phyloP scores from a whole-genome alignment of 331 rosid genomes.

The Cydonia oblonga region DNA sequence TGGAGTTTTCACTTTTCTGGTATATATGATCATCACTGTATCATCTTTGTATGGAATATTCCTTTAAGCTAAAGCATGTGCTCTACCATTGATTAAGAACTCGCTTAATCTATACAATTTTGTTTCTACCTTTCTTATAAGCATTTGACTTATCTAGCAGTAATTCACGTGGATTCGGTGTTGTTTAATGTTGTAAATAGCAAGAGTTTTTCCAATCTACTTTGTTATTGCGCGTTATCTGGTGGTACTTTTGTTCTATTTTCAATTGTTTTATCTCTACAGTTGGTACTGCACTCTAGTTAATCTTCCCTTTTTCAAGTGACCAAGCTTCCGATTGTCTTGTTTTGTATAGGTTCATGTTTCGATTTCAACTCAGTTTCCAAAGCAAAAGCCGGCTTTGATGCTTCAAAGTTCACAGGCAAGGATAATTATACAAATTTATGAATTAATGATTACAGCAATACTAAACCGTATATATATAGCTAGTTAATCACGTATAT shows the following conservation, averaged over 20 bases:
- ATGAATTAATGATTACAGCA: background rate
- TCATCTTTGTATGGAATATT: background rate
- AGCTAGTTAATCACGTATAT: background rate
- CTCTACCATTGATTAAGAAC: conserved; percentile 7
- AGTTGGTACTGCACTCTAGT: background rate
- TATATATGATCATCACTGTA: conserved; percentile 25
- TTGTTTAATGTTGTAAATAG: background rate
- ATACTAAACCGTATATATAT: background rate
- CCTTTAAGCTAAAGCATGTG: background rate
- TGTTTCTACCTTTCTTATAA: background rate
- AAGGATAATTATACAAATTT: conserved; percentile 4
- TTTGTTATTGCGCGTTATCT: background rate
- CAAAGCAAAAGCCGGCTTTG: conserved; percentile 72
- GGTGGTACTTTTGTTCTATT: background rate
- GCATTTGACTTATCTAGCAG: background rate
- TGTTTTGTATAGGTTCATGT: conserved; percentile 50
- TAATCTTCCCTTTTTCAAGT: background rate
- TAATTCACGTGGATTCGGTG: background rate
- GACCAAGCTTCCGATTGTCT: background rate
- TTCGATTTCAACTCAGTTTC: conserved; percentile 72
- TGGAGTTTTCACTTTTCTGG: conserved; percentile 79
- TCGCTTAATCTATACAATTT: background rate
- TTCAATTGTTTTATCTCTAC: background rate
- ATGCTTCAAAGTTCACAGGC: conserved; percentile 97
- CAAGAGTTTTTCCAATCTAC: background rate